Evolutionary conservation across 176 grass and related monocot species (phyloP).

Genomic region (Bolboschoenus planiculmis): DNA sequence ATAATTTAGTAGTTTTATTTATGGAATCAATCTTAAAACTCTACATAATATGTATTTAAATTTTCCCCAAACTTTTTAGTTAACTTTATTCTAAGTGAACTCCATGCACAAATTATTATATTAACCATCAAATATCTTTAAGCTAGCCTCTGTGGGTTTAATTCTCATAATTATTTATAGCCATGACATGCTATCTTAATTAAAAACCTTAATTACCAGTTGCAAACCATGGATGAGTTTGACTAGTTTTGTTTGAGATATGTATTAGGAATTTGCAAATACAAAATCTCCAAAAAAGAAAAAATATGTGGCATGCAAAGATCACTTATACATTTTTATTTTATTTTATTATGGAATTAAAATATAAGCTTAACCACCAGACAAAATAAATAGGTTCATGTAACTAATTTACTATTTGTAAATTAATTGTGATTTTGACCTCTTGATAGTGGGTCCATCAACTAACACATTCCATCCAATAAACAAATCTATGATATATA

Average conservation of each 20-base stretch:
- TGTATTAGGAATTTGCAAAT: background rate
- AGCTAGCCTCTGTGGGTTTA: background rate
- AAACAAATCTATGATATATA: background rate
- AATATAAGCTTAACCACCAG: background rate
- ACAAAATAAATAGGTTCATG: background rate
- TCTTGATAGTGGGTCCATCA: background rate
- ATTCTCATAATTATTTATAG: background rate
- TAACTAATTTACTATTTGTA: background rate
- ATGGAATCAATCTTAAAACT: background rate
- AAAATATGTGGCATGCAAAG: background rate
- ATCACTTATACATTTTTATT: background rate
- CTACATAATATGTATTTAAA: background rate
- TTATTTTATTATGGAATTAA: background rate
- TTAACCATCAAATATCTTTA: background rate
- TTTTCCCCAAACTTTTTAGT: background rate
- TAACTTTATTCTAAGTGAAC: background rate
- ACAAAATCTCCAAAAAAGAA: background rate
- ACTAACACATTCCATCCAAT: background rate
- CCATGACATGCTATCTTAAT: background rate
- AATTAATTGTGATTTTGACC: background rate
- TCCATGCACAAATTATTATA: background rate
- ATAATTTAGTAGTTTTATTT: background rate
- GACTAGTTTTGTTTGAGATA: background rate
- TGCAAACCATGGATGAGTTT: background rate
- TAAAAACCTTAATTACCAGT: background rate